Evolutionary conservation across 2,329 filamentous ascomycete genomes (phyloP).

Genomic region (Incumbomyces lentus): DNA sequence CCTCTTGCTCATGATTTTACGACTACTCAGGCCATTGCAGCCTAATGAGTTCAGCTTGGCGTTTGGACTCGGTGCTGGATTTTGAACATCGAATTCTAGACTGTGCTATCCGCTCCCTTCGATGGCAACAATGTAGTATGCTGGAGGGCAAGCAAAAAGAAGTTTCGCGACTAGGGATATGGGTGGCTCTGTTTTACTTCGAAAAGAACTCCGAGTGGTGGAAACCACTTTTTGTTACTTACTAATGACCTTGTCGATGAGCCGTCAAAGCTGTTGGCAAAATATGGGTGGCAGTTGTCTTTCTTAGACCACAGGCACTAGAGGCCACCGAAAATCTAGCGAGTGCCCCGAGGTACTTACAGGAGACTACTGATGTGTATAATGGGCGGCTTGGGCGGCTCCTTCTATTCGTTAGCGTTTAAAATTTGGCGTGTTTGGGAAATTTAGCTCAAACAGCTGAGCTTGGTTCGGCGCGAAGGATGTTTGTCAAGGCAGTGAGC

Average conservation of each 20-base stretch:
- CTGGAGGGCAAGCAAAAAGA: neutral
- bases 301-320: neutral
- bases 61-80: no score
- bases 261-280: neutral
- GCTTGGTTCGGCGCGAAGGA: no score
- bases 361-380: conserved; percentile 1
- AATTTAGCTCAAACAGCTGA: no score
- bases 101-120: neutral
- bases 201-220: no score
- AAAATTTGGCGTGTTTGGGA: no score
- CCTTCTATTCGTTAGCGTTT: no score
- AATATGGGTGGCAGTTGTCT: neutral
- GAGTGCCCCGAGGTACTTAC: neutral
- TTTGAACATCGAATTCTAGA: neutral
- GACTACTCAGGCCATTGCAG: conserved; percentile 6
- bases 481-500: no score
- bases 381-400: conserved; percentile 1
- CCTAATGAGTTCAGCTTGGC: neutral
- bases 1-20: conserved; percentile 5
- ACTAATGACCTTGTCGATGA: neutral
- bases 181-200: neutral
- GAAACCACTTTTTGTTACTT: neutral
- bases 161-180: neutral
- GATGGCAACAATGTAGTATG: neutral
- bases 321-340: neutral